phyloP scores from a whole-genome alignment of 768 basidiomycete species.

The Coprinellus micaceus region DNA sequence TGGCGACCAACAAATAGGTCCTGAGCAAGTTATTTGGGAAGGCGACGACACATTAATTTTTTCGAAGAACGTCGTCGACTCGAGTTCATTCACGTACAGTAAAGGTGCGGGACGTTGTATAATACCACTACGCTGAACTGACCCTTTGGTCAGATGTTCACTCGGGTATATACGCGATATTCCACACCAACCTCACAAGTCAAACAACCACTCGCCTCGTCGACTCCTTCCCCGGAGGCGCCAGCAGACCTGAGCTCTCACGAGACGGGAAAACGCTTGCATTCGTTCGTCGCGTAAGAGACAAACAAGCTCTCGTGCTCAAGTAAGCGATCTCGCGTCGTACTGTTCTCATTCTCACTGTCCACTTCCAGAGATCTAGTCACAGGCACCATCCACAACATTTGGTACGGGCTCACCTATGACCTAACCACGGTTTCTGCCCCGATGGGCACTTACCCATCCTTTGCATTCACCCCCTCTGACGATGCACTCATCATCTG shows the following conservation, averaged over 20 bases:
- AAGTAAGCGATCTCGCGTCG: slow-evolving; percentile 41
- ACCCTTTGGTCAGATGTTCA: slow-evolving; percentile 51
- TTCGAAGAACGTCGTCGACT: slow-evolving; percentile 60
- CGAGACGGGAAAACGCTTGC: slow-evolving; percentile 66
- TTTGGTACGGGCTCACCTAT: slow-evolving; percentile 69
- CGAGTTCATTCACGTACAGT: slow-evolving; percentile 51
- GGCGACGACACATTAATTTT: slow-evolving; percentile 58
- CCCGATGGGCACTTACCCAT: slow-evolving; percentile 79
- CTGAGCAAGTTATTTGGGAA: slow-evolving; percentile 66
- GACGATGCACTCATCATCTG: slow-evolving; percentile 65
- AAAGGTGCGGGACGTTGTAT: slow-evolving; percentile 44
- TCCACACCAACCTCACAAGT: slow-evolving; percentile 60
- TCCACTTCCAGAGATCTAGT: slow-evolving; percentile 55
- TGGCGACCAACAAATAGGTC: slow-evolving; percentile 67
- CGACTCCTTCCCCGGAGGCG: slow-evolving; percentile 61
- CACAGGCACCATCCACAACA: slow-evolving; percentile 60
- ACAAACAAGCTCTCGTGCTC: slow-evolving; percentile 68
- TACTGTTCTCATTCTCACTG: neutral
- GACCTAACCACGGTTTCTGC: slow-evolving; percentile 62
- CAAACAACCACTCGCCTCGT: slow-evolving; percentile 51
- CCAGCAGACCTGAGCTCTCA: slow-evolving; percentile 67
- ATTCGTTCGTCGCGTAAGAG: slow-evolving; percentile 69
- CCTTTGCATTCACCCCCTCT: slow-evolving; percentile 63
- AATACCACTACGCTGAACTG: neutral
- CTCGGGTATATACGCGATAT: slow-evolving; percentile 67